Base-by-base conservation (phyloP, 169 alveolate genomes). In the Prorocentrum cordatum region DNA sequence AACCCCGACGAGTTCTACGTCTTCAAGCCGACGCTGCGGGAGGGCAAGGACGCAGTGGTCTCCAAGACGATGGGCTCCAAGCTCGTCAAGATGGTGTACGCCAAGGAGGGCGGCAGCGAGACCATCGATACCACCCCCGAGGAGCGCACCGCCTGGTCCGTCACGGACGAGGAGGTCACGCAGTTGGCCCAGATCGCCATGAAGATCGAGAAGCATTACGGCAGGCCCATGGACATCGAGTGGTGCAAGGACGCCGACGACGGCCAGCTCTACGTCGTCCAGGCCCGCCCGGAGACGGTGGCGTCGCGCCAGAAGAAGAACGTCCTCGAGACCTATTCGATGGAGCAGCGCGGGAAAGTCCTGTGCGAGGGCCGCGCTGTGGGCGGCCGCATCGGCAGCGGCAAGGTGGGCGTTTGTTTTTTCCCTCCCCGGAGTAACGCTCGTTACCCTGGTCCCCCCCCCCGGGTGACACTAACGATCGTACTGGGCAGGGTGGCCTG, bases 141-240 rank as follows among this genome's bases (percentile, higher is more conserved):
- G 64, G 88, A 79, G 64, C 71, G 39, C 64, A 26, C n/a, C 12
- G 59, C 64, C 36, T 79, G 88, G 88, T 79, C 88, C 4, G 88
- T 75, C n/a, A 47, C 75, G 1, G 88, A 79, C 42, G 62, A 79
- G 47, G 88, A 79, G 66, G 87, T 77, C 36, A 59, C 31, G 31
- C 73, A 27, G 27, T 18, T 77, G 59, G 71, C 87, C 3, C 73
- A 77, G 73, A 77, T 77, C 73, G 87, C 87, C 18, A 62, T 77
- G 73, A 77, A 77, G 87, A 77, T 77, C 39, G 87, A 77, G 72
- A 77, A 77, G 61, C 87, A 77, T 72, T 77, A 77, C 14, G 87
- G 87, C 27, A 71, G 87, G 20, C 87, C 87, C 38, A 77, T 77
- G 87, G 86, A 77, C 87, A 77, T 77, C 61, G 87, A 77, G 61